Evolutionary conservation across 2,329 filamentous ascomycete genomes (phyloP).

Genomic region (Colletotrichum salicis): DNA sequence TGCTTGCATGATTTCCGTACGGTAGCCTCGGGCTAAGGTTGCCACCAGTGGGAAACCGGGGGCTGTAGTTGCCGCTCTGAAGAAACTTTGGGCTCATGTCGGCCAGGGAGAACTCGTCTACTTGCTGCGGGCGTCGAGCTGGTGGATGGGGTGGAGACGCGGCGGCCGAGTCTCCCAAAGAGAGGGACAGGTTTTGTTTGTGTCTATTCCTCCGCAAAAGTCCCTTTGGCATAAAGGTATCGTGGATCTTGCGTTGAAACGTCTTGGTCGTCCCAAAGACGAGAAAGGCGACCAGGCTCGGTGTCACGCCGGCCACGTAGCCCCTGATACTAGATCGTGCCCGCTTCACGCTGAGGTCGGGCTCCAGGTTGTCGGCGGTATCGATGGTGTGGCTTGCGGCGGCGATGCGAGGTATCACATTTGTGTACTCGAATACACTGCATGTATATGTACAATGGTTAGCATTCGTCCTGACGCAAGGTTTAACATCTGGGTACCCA

Average conservation of each 20-base stretch:
- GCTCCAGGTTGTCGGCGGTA: slow-evolving; percentile 38
- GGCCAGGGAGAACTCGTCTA: slow-evolving; percentile 12
- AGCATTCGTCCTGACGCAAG: too few species aligned
- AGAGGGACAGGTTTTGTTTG: slow-evolving; percentile 9
- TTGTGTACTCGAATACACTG: slow-evolving; percentile 31
- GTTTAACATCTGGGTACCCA: too few species aligned
- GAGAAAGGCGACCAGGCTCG: slow-evolving; percentile 39
- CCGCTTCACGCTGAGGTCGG: slow-evolving; percentile 46
- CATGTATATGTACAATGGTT: too few species aligned
- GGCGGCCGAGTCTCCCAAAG: neutral
- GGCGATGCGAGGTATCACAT: slow-evolving; percentile 44
- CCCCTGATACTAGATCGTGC: slow-evolving; percentile 34
- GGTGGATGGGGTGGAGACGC: neutral
- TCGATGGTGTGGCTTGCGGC: slow-evolving; percentile 44
- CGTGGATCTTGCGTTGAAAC: slow-evolving; percentile 29
- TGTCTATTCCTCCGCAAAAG: neutral
- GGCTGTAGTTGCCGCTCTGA: neutral
- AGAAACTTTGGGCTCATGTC: slow-evolving; percentile 4
- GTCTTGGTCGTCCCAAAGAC: slow-evolving; percentile 42
- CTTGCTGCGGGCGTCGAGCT: neutral
- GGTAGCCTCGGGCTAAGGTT: slow-evolving; percentile 6
- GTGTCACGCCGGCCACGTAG: slow-evolving; percentile 41
- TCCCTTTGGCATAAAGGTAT: slow-evolving; percentile 10
- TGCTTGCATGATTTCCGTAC: neutral
- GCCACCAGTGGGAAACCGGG: neutral